A percentile compares a stretch with the other conserved stretches of the same genome.
Evolutionary conservation across 768 basidiomycete genomes (phyloP).

Genomic region (Rhizopogon sp.): DNA sequence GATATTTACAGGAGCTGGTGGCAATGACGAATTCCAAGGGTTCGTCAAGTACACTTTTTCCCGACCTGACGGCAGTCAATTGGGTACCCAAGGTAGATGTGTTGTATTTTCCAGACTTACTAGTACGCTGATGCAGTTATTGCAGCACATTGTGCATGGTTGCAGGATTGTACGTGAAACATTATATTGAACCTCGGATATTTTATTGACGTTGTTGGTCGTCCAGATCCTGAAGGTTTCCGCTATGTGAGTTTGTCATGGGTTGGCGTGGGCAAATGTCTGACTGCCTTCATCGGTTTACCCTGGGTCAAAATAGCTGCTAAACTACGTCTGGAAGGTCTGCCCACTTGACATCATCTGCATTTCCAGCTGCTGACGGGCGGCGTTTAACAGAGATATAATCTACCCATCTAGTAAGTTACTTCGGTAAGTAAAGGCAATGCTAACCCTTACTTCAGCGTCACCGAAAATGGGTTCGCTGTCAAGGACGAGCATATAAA

Average conservation of each 20-base stretch:
- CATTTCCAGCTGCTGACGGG: conserved; percentile 1
- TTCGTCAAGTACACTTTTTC: conserved; percentile 57
- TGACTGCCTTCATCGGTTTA: background rate
- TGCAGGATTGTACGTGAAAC: conserved; percentile 52
- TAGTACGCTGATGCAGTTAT: background rate
- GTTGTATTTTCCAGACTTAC: background rate
- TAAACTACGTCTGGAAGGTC: conserved; percentile 71
- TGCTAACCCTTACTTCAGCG: conserved; percentile 28
- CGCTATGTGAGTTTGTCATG: conserved; percentile 37
- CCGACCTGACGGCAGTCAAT: conserved; percentile 56
- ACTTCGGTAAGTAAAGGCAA: no score
- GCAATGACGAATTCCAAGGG: conserved; percentile 61
- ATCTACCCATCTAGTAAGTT: conserved; percentile 50
- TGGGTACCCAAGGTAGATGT: conserved; percentile 53
- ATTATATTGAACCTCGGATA: background rate
- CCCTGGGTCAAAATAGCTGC: conserved; percentile 30
- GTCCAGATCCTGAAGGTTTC: conserved; percentile 60
- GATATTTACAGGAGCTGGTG: conserved; percentile 45
- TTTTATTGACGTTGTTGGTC: background rate
- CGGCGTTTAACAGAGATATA: conserved; percentile 31
- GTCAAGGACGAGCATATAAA: conserved; percentile 58
- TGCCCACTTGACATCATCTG: background rate
- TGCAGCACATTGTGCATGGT: conserved; percentile 57
- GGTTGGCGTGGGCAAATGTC: background rate
- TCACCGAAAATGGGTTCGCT: conserved; percentile 74